These are phyloP conservation scores for Biscogniauxia sp. DNA, from an alignment of 2,329 filamentous ascomycete species.

Conservation along the genomic window DNA sequence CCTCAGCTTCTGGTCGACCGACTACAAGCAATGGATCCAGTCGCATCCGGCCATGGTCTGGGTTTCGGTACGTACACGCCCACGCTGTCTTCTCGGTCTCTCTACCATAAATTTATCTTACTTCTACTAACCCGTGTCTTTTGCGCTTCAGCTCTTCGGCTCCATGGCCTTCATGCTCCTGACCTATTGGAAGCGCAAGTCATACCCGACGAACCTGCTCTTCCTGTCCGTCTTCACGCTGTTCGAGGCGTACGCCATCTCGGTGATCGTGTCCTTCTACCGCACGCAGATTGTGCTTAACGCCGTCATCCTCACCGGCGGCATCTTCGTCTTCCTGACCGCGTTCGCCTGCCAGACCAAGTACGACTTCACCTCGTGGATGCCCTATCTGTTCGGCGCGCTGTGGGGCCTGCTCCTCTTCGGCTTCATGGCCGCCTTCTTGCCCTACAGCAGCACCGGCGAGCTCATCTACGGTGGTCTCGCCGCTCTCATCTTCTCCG, in stretches of 20 bases:
- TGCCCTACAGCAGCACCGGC: slow-evolving; percentile 75
- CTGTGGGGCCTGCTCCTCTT: slow-evolving; percentile 91
- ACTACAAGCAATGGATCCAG: slow-evolving; percentile 87
- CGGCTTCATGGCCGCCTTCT: slow-evolving; percentile 87
- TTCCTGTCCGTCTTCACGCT: slow-evolving; percentile 90
- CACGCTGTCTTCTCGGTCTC: neutral
- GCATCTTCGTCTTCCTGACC: slow-evolving; percentile 75
- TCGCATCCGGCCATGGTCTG: slow-evolving; percentile 80
- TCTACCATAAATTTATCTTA: neutral
- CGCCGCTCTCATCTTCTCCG: slow-evolving; percentile 84
- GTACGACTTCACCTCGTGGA: slow-evolving; percentile 97
- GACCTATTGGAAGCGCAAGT: slow-evolving; percentile 94
- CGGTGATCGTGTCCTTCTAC: slow-evolving; percentile 90
- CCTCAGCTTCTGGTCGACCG: slow-evolving; percentile 77
- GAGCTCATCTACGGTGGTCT: slow-evolving; percentile 85
- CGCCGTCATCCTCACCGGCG: slow-evolving; percentile 83
- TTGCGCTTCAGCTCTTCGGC: slow-evolving; percentile 60
- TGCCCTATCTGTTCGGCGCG: slow-evolving; percentile 87
- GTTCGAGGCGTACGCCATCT: slow-evolving; percentile 90
- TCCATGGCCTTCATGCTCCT: slow-evolving; percentile 81
- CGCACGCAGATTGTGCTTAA: slow-evolving; percentile 80
- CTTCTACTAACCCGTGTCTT: slow-evolving; percentile 2
- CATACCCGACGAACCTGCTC: slow-evolving; percentile 89
- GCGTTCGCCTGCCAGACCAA: slow-evolving; percentile 95
- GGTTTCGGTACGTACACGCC: slow-evolving; percentile 58